Evolutionary conservation across 2,329 filamentous ascomycete genomes (phyloP).

Genomic region (Clarireedia monteithiana): DNA sequence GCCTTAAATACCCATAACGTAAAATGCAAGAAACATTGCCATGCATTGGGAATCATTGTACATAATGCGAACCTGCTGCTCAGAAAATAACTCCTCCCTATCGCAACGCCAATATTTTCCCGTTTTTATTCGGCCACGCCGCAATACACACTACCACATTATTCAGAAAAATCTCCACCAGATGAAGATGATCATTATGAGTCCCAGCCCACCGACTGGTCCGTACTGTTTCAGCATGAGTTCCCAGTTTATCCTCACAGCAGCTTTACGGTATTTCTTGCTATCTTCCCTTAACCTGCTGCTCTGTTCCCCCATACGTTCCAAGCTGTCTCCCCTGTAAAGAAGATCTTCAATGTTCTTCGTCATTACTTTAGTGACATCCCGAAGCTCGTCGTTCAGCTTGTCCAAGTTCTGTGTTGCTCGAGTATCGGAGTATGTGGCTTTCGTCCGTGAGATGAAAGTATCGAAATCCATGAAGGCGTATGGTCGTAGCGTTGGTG

Average conservation of each 20-base stretch:
- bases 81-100: not conserved
- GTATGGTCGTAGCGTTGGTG: constrained; percentile 74
- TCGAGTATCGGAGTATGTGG: constrained; percentile 87
- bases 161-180: constrained; percentile 86
- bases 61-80: not conserved
- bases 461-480: constrained; percentile 98
- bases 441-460: constrained; percentile 87
- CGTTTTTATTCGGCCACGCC: not conserved
- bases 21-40: not conserved
- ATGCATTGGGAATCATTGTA: constrained; percentile 12
- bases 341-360: constrained; percentile 99
- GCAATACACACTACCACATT: not conserved
- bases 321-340: constrained; percentile 87
- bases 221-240: constrained; percentile 94
- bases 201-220: constrained; percentile 71
- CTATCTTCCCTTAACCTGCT: constrained; percentile 82
- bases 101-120: constrained; percentile 1
- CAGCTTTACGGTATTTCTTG: constrained; percentile 87
- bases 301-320: constrained; percentile 95
- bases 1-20: not conserved
- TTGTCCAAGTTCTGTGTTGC: constrained; percentile 90
- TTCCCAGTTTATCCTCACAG: constrained; percentile 97
- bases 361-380: constrained; percentile 99
- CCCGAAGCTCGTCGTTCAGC: constrained; percentile 92
- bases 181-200: constrained; percentile 79